phyloP scores from a whole-genome alignment of 2,329 filamentous ascomycete genomes.

The Arthrinium phaeospermum region DNA sequence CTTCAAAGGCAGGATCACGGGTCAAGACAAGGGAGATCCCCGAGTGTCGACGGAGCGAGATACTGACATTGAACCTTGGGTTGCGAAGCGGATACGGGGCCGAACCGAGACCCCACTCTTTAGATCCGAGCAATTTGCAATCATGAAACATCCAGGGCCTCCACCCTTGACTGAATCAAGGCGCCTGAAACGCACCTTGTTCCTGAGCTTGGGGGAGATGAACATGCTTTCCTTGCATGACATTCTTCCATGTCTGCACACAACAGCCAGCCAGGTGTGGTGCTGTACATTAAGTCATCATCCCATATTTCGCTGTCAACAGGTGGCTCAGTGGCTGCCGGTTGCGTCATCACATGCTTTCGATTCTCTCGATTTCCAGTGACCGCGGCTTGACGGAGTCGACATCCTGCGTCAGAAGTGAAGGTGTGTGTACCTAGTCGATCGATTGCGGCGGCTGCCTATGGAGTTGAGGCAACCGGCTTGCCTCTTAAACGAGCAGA shows the following conservation, averaged over 20 bases:
- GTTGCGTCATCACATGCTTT: neutral
- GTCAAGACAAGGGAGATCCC: neutral
- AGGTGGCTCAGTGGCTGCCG: neutral
- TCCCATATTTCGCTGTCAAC: neutral
- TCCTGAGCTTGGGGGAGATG: neutral
- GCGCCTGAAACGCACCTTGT: constrained; percentile 1
- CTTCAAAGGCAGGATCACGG: neutral
- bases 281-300: neutral
- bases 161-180: neutral
- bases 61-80: neutral
- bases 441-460: neutral
- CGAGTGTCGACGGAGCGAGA: neutral
- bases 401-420: neutral
- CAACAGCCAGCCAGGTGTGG: neutral
- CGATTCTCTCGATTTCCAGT: neutral
- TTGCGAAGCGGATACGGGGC: constrained; percentile 8
- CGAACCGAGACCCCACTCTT: constrained; percentile 8
- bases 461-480: neutral
- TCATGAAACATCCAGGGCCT: constrained; percentile 3
- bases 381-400: neutral
- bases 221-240: constrained; percentile 7
- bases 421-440: neutral
- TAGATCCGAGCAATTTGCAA: constrained; percentile 13
- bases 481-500: neutral
- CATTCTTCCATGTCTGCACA: neutral